A percentile compares a stretch with the other conserved stretches of the same genome.
Evolutionary conservation across 345 rosid species (phyloP).

Genomic region (Brassica cretica): DNA sequence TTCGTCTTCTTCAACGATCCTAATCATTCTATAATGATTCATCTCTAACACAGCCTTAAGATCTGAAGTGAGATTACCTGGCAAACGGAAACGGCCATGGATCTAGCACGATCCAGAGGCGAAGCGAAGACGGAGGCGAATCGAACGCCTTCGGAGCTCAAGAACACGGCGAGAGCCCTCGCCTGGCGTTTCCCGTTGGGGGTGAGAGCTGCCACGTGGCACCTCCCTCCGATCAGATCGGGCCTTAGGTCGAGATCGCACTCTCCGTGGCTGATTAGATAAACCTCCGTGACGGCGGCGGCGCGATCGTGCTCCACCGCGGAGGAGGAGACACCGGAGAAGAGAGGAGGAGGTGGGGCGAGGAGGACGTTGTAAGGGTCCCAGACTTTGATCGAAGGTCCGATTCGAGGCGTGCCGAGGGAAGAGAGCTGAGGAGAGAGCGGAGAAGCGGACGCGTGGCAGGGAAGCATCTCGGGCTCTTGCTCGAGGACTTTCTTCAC

Average conservation of each 20-base stretch:
- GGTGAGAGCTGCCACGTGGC: conserved; percentile 69
- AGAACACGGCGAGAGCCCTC: conserved; percentile 88
- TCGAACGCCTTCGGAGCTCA: conserved; percentile 77
- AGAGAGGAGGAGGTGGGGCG: conserved; percentile 64
- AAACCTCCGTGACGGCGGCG: conserved; percentile 53
- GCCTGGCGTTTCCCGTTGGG: conserved; percentile 89
- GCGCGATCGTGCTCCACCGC: conserved; percentile 44
- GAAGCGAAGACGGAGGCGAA: conserved; percentile 83
- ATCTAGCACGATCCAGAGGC: conserved; percentile 84
- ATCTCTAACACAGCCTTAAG: conserved; percentile 8
- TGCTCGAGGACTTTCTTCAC: conserved; percentile 87
- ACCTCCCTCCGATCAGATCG: conserved; percentile 85
- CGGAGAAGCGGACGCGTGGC: conserved; percentile 92
- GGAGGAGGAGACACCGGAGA: conserved; percentile 39
- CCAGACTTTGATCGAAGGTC: conserved; percentile 97
- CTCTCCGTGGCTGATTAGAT: conserved; percentile 81
- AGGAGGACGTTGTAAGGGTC: conserved; percentile 95
- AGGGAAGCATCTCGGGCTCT: conserved; percentile 92
- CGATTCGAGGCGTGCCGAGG: conserved; percentile 87
- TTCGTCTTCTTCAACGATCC: background rate
- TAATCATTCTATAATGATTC: background rate
- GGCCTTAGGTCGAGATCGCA: conserved; percentile 75
- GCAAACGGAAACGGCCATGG: conserved; percentile 83
- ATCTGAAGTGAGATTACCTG: conserved; percentile 52
- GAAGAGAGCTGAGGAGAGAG: conserved; percentile 94